Conservation (phyloP, 768 basidiomycete species). For the Coprinellus micaceus region DNA sequence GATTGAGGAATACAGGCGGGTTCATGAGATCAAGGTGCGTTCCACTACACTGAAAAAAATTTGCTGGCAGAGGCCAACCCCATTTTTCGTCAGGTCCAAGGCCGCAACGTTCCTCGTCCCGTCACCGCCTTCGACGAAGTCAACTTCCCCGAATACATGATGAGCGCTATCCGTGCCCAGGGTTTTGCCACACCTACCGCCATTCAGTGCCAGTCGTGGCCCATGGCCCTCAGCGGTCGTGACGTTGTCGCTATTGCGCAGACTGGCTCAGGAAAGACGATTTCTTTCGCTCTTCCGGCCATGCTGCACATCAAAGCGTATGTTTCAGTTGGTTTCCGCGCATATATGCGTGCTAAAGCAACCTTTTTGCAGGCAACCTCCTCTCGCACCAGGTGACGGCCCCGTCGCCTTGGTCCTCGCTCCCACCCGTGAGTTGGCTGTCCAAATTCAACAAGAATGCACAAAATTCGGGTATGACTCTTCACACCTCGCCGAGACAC, state of each 20-base stretch:
- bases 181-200: slow-evolving; percentile 89
- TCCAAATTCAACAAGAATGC: slow-evolving; percentile 98
- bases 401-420: slow-evolving; percentile 96
- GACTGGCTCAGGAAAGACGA: slow-evolving; percentile 98
- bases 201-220: slow-evolving; percentile 99
- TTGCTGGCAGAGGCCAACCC: neutral
- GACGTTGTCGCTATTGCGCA: slow-evolving; percentile 97
- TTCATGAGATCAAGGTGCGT: slow-evolving; percentile 83
- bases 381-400: slow-evolving; percentile 92
- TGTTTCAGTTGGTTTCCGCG: slow-evolving; percentile 28
- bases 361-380: slow-evolving; percentile 64
- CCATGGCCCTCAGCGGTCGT: slow-evolving; percentile 92
- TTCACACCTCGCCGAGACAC: slow-evolving; percentile 8
- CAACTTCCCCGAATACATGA: slow-evolving; percentile 94
- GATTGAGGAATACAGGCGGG: slow-evolving; percentile 78
- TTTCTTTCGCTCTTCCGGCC: slow-evolving; percentile 95
- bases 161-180: slow-evolving; percentile 89
- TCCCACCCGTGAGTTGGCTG: slow-evolving; percentile 96
- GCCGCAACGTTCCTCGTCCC: slow-evolving; percentile 82
- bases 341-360: neutral
- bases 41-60: neutral
- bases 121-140: slow-evolving; percentile 90
- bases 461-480: slow-evolving; percentile 85
- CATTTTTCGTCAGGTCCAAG: slow-evolving; percentile 63
- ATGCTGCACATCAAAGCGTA: slow-evolving; percentile 99